These are phyloP conservation scores for Eugenia klotzschiana DNA, from an alignment of 441 rosid species.

Conservation along the genomic window DNA sequence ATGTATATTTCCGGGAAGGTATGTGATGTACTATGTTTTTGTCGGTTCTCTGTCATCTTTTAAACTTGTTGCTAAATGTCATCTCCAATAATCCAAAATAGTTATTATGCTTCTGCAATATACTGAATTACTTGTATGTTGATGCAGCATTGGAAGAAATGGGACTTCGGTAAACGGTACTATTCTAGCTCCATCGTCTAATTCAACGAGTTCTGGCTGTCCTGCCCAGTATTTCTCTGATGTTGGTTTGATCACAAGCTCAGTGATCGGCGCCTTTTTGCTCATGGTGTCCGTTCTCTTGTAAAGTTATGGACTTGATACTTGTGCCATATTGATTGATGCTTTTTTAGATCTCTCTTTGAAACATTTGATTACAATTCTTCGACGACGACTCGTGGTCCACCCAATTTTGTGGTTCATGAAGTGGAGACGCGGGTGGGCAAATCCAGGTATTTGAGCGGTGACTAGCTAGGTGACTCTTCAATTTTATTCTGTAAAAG, in stretches of 20 bases:
- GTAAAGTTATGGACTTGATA: conserved; percentile 19
- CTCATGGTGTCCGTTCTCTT: conserved; percentile 24
- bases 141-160: conserved; percentile 54
- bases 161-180: conserved; percentile 48
- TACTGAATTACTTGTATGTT: background rate
- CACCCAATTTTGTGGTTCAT: conserved; percentile 46
- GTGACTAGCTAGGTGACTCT: background rate
- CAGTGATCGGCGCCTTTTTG: conserved; percentile 25
- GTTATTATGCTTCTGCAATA: background rate
- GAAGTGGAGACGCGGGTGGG: background rate
- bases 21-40: conserved; percentile 5
- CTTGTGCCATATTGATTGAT: background rate
- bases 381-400: conserved; percentile 11
- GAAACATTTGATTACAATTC: conserved; percentile 1
- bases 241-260: conserved; percentile 27
- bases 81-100: background rate
- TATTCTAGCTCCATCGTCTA: conserved; percentile 65
- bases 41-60: background rate
- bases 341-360: background rate
- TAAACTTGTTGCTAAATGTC: background rate
- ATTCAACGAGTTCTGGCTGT: conserved; percentile 52
- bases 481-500: background rate
- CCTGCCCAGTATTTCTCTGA: conserved; percentile 8
- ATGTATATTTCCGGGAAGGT: conserved; percentile 83
- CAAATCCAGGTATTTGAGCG: background rate